Conservation (phyloP, 2,329 filamentous ascomycete species). For the Ceratocystiopsis minuta region DNA sequence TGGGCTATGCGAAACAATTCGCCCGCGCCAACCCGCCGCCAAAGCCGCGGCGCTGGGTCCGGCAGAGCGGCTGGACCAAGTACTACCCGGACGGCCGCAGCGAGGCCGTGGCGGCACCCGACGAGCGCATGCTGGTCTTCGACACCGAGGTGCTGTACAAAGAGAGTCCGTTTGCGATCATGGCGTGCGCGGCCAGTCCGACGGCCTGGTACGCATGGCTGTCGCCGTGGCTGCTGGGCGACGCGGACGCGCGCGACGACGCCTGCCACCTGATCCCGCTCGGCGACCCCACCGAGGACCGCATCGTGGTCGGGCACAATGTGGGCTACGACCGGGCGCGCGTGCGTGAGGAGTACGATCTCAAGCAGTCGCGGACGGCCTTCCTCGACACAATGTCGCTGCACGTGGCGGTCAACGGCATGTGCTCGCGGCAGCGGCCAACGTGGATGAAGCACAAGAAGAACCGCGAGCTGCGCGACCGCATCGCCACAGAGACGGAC, state of each 20-base stretch:
- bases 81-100: constrained; percentile 58
- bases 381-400: constrained; percentile 97
- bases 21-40: constrained; percentile 40
- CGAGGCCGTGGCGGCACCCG: constrained; percentile 55
- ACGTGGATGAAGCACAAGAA: constrained; percentile 98
- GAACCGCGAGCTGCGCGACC: constrained; percentile 65
- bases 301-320: constrained; percentile 85
- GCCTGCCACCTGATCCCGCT: constrained; percentile 68
- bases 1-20: constrained; percentile 59
- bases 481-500: constrained; percentile 52
- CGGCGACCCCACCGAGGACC: constrained; percentile 53
- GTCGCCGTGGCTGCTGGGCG: constrained; percentile 81
- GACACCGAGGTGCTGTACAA: constrained; percentile 97
- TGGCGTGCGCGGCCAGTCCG: constrained; percentile 84
- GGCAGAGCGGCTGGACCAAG: constrained; percentile 80
- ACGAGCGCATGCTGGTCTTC: constrained; percentile 72
- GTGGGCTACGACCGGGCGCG: constrained; percentile 87
- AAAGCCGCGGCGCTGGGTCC: constrained; percentile 54
- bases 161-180: constrained; percentile 77
- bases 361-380: constrained; percentile 65
- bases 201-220: constrained; percentile 95
- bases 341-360: constrained; percentile 71
- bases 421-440: constrained; percentile 91
- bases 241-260: constrained; percentile 45
- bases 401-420: constrained; percentile 93